Evolutionary conservation across 305 asterid species (phyloP).

Genomic region (Andrographis paniculata): DNA sequence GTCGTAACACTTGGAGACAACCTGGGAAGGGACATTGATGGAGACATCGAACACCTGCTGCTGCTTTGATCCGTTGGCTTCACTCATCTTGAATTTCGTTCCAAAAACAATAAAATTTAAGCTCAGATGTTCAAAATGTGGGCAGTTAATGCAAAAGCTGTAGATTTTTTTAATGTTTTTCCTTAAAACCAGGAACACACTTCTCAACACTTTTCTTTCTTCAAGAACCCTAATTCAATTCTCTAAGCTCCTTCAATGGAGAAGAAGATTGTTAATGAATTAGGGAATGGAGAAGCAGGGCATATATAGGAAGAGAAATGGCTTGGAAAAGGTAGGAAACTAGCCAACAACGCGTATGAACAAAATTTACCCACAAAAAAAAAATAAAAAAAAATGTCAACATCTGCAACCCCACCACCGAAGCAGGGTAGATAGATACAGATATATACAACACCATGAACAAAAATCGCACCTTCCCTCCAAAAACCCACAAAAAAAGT

Average conservation of each 20-base stretch:
- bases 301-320: constrained; percentile 23
- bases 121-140: too few relatives aligned
- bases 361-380: constrained; percentile 8
- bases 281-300: background rate
- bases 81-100: constrained; percentile 38
- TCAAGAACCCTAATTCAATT: background rate
- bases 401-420: background rate
- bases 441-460: background rate
- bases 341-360: too few relatives aligned
- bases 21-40: constrained; percentile 33
- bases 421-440: background rate
- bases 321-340: background rate
- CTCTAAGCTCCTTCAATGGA: background rate
- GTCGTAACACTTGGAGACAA: constrained; percentile 54
- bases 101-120: background rate
- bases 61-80: constrained; percentile 22
- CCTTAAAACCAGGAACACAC: constrained; percentile 13
- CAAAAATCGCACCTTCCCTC: background rate
- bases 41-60: constrained; percentile 45
- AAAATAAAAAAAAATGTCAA: constrained; percentile 16
- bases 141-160: too few relatives aligned
- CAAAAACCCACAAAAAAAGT: background rate
- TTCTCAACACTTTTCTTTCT: constrained; percentile 26
- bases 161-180: background rate
- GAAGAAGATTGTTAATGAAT: background rate